phyloP scores from a whole-genome alignment of 345 rosid species.

The Lagerstroemia speciosa region DNA sequence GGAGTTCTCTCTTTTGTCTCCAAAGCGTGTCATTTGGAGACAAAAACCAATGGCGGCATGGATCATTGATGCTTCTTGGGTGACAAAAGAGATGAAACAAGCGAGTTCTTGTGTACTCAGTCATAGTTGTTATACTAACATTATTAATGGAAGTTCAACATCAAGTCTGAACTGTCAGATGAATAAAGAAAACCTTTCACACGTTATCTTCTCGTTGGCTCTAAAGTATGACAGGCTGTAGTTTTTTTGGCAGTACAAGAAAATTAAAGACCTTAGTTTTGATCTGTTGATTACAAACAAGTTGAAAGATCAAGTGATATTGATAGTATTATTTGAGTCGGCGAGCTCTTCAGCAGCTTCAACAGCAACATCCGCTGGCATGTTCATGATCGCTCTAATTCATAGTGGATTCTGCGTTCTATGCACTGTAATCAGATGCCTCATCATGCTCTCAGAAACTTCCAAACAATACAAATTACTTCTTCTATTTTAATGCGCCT shows the following conservation, averaged over 20 bases:
- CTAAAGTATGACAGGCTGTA: too few species aligned
- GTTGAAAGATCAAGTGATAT: too few species aligned
- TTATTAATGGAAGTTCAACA: not conserved
- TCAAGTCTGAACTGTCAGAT: not conserved
- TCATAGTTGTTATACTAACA: not conserved
- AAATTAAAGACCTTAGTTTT: too few species aligned
- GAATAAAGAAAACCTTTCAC: not conserved
- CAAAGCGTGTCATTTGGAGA: not conserved
- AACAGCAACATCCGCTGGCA: slow-evolving; percentile 28
- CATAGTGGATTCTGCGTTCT: slow-evolving; percentile 43
- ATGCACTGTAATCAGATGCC: slow-evolving; percentile 67
- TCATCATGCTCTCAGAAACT: too few species aligned
- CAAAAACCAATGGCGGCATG: not conserved
- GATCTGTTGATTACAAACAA: too few species aligned
- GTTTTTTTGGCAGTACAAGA: too few species aligned
- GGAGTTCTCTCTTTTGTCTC: not conserved
- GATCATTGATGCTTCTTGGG: not conserved
- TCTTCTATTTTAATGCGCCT: too few species aligned
- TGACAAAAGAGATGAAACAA: not conserved
- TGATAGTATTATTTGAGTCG: too few species aligned
- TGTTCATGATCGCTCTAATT: slow-evolving; percentile 51
- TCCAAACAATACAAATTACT: too few species aligned
- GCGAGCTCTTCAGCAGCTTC: slow-evolving; percentile 34
- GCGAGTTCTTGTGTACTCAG: not conserved
- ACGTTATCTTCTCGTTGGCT: not conserved